Base-by-base conservation (phyloP, 306 rosid species). In the Rubus parviflorus region DNA sequence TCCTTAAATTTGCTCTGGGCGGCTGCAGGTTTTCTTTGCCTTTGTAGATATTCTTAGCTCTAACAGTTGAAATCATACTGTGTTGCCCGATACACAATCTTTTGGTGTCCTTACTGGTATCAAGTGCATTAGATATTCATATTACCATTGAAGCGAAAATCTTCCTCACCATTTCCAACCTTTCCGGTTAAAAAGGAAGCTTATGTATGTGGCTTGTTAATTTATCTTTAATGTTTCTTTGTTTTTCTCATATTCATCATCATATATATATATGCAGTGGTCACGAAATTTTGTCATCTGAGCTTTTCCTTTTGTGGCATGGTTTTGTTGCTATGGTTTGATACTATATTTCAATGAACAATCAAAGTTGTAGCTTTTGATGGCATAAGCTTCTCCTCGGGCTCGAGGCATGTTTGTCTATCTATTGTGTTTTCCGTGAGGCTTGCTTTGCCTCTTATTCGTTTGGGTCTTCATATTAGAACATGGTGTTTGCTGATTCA, bases 21-120 rank as follows among this genome's bases (percentile, higher is more conserved):
- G 76, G 86, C 74, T 76, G 70, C 85, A 75, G 67, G 71, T 78
- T 57, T 72, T 64, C 73, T 81, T 83, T 80, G 63, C 80, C 76
- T 37, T 79, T 84, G 89, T 79, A 82, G 86, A 83, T 84, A 84
- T 83, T 23, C 10, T 61, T 61, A 62, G 68, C 30, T 52, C 87
- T 77, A 75, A 84, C 83, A 65, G 77, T 79, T 73, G 67, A 78
- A 81, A 63, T 72, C 82, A 77, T 82, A 82, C 83, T 42, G 77
- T 68, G 74, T 80, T 76, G 43, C 84, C 78, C 81, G 42, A 76
- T 80, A 72, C 79, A 65, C 78, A 70, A 66, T 61, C 76, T 68
- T 77, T 64, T 30, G 79, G 85, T 73, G 70, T 81, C 80, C 77
- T 74, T 71, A 56, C 84, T 63, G 70, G 83, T 66, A 77, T 80